Percentiles rank a stretch among this genome's conserved stretches.
Conservation (phyloP, 805 yeast species). For the Maudiozyma bulderi region DNA sequence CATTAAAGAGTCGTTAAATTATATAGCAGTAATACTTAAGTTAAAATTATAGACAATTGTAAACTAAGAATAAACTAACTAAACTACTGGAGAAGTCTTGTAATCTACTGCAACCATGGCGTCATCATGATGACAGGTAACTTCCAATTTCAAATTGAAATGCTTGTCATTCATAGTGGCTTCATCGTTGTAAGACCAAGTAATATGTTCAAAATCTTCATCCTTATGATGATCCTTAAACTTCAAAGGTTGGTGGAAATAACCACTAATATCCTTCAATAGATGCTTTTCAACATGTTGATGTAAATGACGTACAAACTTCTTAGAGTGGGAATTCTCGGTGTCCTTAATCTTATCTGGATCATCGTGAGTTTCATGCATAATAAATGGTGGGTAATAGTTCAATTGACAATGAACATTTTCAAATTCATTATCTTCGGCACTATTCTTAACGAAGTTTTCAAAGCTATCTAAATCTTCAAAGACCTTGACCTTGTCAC, state of each 20-base stretch:
- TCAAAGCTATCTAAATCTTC: conserved; percentile 62
- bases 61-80: neutral
- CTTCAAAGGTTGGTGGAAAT: conserved; percentile 45
- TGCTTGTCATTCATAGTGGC: conserved; percentile 51
- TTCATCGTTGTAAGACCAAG: conserved; percentile 57
- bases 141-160: conserved; percentile 56
- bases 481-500: conserved; percentile 34
- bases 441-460: conserved; percentile 56
- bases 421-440: conserved; percentile 69
- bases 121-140: conserved; percentile 55
- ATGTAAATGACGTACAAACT: conserved; percentile 64
- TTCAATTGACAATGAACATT: conserved; percentile 56
- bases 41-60: too few species aligned
- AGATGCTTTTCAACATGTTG: conserved; percentile 70
- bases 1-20: neutral
- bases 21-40: too few species aligned
- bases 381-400: conserved; percentile 66
- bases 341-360: conserved; percentile 66
- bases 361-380: conserved; percentile 58
- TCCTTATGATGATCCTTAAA: conserved; percentile 43
- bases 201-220: conserved; percentile 39
- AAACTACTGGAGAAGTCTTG: conserved; percentile 38
- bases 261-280: conserved; percentile 53
- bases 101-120: conserved; percentile 63
- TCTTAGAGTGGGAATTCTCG: conserved; percentile 60